These are phyloP conservation scores for Candida sakaeoensis DNA, from an alignment of 805 yeast species.

Conservation along the genomic window DNA sequence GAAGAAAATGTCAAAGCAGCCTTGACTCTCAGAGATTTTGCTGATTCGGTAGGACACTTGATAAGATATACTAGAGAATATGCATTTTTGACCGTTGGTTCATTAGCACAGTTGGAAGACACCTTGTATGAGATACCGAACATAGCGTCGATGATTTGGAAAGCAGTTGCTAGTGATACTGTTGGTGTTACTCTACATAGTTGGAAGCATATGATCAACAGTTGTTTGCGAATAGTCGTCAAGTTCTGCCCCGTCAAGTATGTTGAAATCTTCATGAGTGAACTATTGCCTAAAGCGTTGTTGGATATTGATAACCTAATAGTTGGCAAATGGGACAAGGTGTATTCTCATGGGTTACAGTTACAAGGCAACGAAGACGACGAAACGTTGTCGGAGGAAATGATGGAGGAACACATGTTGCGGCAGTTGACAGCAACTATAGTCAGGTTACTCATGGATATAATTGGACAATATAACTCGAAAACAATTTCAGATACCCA, in stretches of 20 bases:
- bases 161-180: slow-evolving; percentile 79
- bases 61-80: slow-evolving; percentile 94
- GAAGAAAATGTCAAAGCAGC: slow-evolving; percentile 94
- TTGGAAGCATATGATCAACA: slow-evolving; percentile 94
- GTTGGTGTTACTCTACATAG: slow-evolving; percentile 90
- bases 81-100: slow-evolving; percentile 84
- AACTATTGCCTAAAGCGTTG: slow-evolving; percentile 74
- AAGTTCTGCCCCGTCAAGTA: slow-evolving; percentile 80
- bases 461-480: slow-evolving; percentile 74
- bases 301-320: slow-evolving; percentile 70
- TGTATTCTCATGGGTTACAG: slow-evolving; percentile 54
- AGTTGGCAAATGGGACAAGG: slow-evolving; percentile 71
- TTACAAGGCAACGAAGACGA: slow-evolving; percentile 63
- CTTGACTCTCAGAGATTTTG: slow-evolving; percentile 91
- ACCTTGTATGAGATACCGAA: slow-evolving; percentile 84
- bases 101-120: slow-evolving; percentile 85
- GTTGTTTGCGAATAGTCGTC: slow-evolving; percentile 80
- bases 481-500: slow-evolving; percentile 55
- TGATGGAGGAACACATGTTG: slow-evolving; percentile 94
- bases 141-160: slow-evolving; percentile 73
- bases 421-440: slow-evolving; percentile 92
- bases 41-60: slow-evolving; percentile 95
- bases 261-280: slow-evolving; percentile 66
- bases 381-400: slow-evolving; percentile 88
- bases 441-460: slow-evolving; percentile 79